Base-by-base conservation (phyloP, 441 rosid genomes). In the Gossypium laxum region DNA sequence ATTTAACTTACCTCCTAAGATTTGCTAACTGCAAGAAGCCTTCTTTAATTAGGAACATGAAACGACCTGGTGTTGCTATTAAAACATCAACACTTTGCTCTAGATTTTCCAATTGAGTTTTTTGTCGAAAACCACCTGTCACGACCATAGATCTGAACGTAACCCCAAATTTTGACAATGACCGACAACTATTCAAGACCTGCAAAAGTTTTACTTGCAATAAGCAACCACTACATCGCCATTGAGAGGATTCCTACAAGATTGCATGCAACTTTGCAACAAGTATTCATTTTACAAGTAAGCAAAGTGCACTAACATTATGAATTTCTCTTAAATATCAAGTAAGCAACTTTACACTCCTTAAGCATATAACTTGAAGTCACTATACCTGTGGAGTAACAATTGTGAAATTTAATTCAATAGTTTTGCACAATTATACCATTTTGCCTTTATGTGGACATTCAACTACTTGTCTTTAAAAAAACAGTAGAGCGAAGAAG, bases 31-130 rank as follows among this genome's bases (percentile, higher is more conserved):
- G 76, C 85, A 91, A 66, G 78, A 82, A 82, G 76, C 88, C 93
- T 81, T 88, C 94, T 48, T 84, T 87, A 74, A 89, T 76, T 6
- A 93, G 82, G 82, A 76, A 89, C 82, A 76, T 85, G 85, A 90
- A 90, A 72, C 96, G 95, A 79, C 98, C 98, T 14, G 98, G 95
- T 11, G 98, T 90, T 57, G 90, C 96, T 52, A 90, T 89, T 76
- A 92, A 76, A 71, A 92, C 86, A 76, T 91, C 96, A 26, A 88
- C 86, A 47, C 91, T 93, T 75, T 82, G 89, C 77, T 89, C 85
- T 59, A 93, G 81, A 79, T 77, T 89, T 84, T 93, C 94, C 70
- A 86, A 78, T 78, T 93, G 97, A 54, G 97, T 91, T 80, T 81
- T 88, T 79, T 91, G 97, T 68, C 85, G 83, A 87, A 89, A 91